Base-by-base conservation (phyloP, 495 filamentous ascomycete genomes). In the Staphylotrichum longicolle region DNA sequence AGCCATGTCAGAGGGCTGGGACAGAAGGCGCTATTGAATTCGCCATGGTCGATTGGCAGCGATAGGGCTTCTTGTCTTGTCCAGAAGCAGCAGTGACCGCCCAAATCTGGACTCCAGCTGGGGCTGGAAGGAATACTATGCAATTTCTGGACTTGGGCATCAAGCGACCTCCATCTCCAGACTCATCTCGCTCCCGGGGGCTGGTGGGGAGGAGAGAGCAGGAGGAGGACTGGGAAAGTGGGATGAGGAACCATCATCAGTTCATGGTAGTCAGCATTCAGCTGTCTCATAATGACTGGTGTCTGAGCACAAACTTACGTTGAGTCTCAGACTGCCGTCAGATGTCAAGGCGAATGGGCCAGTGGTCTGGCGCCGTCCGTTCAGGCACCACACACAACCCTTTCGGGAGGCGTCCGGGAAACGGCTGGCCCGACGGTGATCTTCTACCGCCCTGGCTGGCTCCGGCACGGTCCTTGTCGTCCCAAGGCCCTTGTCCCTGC, bases 1-100 rank as follows among this genome's bases (percentile, higher is more conserved):
- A 46, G 57, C 49, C 57, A 60, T 60, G 57, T 52, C 57, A 60
- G 57, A 51, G 30, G 48, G 45, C 34, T 46, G 34, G 10, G 12
- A 10, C 30, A 49, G 56, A 9, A 27, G 57, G 48, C 48, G 48
- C 57, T 60, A 60, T 60, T 33, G 57, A 46, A 60, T 46, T 45
- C 48, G 49, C 20, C 47, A 51, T 32, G 55, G 50, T 5, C 33
- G 12, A 37, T 51, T 37, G 33, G 32, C 49, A 12, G 32, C 32
- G 32, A 51, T 47, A 47, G 45, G 45, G 39, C 5, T 53, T 4
- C 15, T 39, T 15, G 3, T 7, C 10, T 3, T 54, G 20, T 27
- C 39, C 39, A n/a, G 9, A 54, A 54, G 15, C 3, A 54, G 37
- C 15, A 32, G 37, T 8, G 53, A 45, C 27, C 30, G 27, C 20